Conservation (phyloP, 768 basidiomycete species). For the Mycena galericulata region DNA sequence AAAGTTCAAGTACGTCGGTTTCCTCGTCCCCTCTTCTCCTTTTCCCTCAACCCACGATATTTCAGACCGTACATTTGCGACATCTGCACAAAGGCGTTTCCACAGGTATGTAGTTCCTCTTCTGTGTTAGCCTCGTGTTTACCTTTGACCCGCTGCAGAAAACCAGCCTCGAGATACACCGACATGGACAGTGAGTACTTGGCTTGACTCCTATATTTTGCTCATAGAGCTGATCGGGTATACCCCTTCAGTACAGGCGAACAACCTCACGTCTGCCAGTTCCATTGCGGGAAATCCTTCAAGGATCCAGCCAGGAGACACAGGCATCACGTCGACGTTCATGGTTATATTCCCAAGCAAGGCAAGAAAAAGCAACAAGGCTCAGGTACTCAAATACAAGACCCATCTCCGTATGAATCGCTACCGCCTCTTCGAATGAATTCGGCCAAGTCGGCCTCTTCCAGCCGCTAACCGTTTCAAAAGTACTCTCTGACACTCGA, state of each 20-base stretch:
- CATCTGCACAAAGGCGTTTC: slow-evolving; percentile 65
- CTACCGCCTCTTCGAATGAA: slow-evolving; percentile 14
- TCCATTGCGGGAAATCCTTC: slow-evolving; percentile 63
- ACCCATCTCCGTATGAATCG: slow-evolving; percentile 18
- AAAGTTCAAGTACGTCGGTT: slow-evolving; percentile 69
- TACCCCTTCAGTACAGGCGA: slow-evolving; percentile 61
- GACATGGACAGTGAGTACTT: slow-evolving; percentile 59
- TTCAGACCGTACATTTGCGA: slow-evolving; percentile 64
- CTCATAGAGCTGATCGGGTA: slow-evolving; percentile 2
- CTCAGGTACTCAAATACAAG: slow-evolving; percentile 31
- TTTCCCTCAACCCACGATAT: slow-evolving; percentile 1
- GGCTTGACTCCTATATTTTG: not conserved
- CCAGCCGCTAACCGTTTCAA: not conserved
- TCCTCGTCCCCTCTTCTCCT: slow-evolving; percentile 6
- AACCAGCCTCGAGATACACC: slow-evolving; percentile 69
- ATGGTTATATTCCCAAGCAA: slow-evolving; percentile 62
- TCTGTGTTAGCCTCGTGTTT: not conserved
- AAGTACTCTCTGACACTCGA: not conserved
- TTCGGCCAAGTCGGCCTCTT: slow-evolving; percentile 11
- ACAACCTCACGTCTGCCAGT: slow-evolving; percentile 65
- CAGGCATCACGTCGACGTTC: slow-evolving; percentile 65
- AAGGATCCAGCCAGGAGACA: slow-evolving; percentile 76
- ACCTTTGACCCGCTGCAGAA: slow-evolving; percentile 49
- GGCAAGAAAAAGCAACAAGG: slow-evolving; percentile 56
- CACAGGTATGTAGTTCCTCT: slow-evolving; percentile 44